Percentiles rank a stretch among this genome's conserved stretches.
These are phyloP conservation scores for Fusarium sp. DNA, from an alignment of 2,329 filamentous ascomycete species.

Conservation along the genomic window DNA sequence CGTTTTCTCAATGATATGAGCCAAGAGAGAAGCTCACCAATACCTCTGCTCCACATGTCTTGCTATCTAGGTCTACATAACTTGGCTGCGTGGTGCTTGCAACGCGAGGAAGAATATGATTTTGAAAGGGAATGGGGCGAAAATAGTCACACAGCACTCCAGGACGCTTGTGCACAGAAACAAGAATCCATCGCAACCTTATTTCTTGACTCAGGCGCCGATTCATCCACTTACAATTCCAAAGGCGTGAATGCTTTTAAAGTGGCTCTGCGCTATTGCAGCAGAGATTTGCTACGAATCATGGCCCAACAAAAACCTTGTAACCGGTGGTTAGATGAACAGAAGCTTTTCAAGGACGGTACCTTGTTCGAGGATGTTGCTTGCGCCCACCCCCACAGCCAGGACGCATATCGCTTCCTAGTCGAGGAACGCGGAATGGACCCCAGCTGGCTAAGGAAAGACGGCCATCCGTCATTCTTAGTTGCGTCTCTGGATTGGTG, in stretches of 20 bases:
- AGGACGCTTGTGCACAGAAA: accelerated
- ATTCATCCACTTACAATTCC: accelerated
- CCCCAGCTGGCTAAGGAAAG: background rate
- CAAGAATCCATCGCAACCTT: background rate
- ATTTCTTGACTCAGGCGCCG: background rate
- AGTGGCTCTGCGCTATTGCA: accelerated
- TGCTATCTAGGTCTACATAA: accelerated
- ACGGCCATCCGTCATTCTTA: background rate
- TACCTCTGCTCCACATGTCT: background rate
- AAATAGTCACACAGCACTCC: accelerated
- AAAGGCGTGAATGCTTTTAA: background rate
- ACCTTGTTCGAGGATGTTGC: accelerated
- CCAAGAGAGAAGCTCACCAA: too few relatives aligned
- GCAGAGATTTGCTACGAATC: background rate
- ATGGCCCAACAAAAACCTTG: background rate
- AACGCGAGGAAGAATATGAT: background rate
- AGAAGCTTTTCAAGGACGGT: background rate
- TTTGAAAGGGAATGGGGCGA: accelerated
- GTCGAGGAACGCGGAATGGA: background rate
- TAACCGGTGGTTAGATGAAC: background rate
- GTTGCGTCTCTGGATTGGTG: background rate
- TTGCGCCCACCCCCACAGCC: too few relatives aligned
- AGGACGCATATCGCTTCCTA: background rate
- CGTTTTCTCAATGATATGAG: too few relatives aligned
- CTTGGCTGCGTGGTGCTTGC: background rate